Conservation (phyloP, 1,284 basidiomycete genomes). For the Puccinia horiana region DNA sequence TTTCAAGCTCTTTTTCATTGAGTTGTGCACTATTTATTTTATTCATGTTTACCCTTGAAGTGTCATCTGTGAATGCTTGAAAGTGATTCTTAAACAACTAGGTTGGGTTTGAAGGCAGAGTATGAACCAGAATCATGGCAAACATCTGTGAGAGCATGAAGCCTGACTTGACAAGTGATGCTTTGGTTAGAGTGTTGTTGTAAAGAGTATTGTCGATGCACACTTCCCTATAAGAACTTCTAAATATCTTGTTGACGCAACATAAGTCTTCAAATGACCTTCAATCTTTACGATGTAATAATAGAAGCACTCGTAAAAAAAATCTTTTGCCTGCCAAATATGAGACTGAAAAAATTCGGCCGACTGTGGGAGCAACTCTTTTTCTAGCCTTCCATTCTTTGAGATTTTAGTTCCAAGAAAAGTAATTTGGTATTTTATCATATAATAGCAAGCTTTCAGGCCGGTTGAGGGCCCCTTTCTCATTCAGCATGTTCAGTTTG, state of each 20-base stretch:
- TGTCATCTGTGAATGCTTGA: not conserved
- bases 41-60: not conserved
- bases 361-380: not conserved
- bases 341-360: not conserved
- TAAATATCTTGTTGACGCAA: not conserved
- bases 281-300: not conserved
- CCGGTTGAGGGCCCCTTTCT: not conserved
- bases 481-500: not conserved
- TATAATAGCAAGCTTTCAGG: not conserved
- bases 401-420: not conserved
- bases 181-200: not conserved
- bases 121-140: not conserved
- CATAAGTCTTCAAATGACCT: not conserved
- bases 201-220: not conserved
- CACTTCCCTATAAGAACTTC: not conserved
- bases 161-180: not conserved
- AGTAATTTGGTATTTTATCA: not conserved
- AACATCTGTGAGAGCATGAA: not conserved
- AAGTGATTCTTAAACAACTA: not conserved
- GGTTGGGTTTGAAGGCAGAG: not conserved
- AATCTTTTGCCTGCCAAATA: constrained; percentile 2
- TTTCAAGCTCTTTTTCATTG: not conserved
- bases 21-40: not conserved
- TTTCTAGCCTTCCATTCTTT: not conserved
- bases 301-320: not conserved